Evolutionary conservation across 2,329 filamentous ascomycete species (phyloP).

Genomic region (Penicillium sp.): DNA sequence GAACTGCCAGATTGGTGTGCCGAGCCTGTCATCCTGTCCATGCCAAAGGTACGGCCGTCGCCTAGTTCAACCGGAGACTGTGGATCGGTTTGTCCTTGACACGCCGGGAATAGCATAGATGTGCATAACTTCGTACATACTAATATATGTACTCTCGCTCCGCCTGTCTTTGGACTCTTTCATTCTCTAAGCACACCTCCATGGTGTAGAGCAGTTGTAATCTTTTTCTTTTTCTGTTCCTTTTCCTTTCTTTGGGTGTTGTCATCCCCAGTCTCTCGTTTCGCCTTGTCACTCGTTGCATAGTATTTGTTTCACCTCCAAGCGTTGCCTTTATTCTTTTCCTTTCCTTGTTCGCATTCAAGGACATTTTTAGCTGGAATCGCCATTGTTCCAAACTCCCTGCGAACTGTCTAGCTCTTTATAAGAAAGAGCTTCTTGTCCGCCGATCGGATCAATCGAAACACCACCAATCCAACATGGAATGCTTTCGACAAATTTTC

Average conservation of each 20-base stretch:
- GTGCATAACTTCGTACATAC: slow-evolving; percentile 18
- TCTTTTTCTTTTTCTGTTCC: slow-evolving; percentile 17
- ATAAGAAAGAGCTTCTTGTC: slow-evolving; percentile 1
- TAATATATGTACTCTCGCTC: slow-evolving; percentile 22
- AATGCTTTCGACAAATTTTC: slow-evolving; percentile 38
- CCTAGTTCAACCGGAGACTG: slow-evolving; percentile 22
- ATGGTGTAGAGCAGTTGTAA: slow-evolving; percentile 29
- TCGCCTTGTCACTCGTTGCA: slow-evolving; percentile 23
- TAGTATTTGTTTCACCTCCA: slow-evolving; percentile 17
- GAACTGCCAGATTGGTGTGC: slow-evolving; percentile 13
- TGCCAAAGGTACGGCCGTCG: slow-evolving; percentile 25
- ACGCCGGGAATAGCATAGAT: slow-evolving; percentile 23
- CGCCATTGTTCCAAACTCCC: not conserved
- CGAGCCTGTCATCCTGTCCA: slow-evolving; percentile 21
- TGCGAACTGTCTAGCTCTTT: not conserved
- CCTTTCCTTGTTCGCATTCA: slow-evolving; percentile 5
- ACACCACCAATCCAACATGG: slow-evolving; percentile 24
- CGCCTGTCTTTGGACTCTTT: slow-evolving; percentile 6
- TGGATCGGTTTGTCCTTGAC: slow-evolving; percentile 23
- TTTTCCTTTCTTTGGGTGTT: slow-evolving; percentile 15
- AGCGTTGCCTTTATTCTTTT: slow-evolving; percentile 14
- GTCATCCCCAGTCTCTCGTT: slow-evolving; percentile 24
- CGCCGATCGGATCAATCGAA: not conserved
- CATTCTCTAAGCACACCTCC: slow-evolving; percentile 18
- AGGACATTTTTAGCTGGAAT: not conserved